Evolutionary conservation across 1,284 basidiomycete genomes (phyloP).

Genomic region (Naganishia cerealis): DNA sequence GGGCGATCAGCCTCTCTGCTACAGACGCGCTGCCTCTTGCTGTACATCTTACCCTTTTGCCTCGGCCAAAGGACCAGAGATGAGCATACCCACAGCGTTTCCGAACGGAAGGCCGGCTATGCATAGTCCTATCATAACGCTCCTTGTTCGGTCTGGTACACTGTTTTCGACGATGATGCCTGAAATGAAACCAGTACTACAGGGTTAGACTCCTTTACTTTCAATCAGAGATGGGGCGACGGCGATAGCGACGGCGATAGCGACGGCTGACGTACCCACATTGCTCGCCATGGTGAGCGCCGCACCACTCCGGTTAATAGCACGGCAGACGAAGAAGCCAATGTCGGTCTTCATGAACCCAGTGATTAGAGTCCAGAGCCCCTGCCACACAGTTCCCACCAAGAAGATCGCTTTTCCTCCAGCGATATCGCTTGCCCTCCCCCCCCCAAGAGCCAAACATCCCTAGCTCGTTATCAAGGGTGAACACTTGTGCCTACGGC

Average conservation of each 20-base stretch:
- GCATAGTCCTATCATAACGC: conserved; percentile 11
- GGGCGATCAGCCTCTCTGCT: no score
- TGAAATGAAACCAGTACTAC: not conserved
- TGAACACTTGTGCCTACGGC: not conserved
- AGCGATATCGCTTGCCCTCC: conserved; percentile 1
- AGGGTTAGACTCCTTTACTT: not conserved
- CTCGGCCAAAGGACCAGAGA: conserved; percentile 4
- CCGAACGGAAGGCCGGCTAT: conserved; percentile 18
- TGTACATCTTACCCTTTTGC: not conserved
- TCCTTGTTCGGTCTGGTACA: conserved; percentile 9
- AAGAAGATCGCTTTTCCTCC: conserved; percentile 16
- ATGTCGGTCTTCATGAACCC: conserved; percentile 22
- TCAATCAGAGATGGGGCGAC: not conserved
- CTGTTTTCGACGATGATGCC: conserved; percentile 28
- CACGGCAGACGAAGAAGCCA: conserved; percentile 17
- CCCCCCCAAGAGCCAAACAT: conserved; percentile 9
- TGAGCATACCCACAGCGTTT: conserved; percentile 10
- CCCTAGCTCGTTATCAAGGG: not conserved
- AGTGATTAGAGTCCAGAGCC: conserved; percentile 2
- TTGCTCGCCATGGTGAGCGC: conserved; percentile 5
- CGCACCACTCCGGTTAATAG: not conserved
- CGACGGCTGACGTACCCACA: not conserved
- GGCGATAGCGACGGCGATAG: not conserved
- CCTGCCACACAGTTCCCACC: conserved; percentile 7
- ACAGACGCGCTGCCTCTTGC: no score